Base-by-base conservation (phyloP, 2,329 filamentous ascomycete genomes). In the Byssothecium circinans region DNA sequence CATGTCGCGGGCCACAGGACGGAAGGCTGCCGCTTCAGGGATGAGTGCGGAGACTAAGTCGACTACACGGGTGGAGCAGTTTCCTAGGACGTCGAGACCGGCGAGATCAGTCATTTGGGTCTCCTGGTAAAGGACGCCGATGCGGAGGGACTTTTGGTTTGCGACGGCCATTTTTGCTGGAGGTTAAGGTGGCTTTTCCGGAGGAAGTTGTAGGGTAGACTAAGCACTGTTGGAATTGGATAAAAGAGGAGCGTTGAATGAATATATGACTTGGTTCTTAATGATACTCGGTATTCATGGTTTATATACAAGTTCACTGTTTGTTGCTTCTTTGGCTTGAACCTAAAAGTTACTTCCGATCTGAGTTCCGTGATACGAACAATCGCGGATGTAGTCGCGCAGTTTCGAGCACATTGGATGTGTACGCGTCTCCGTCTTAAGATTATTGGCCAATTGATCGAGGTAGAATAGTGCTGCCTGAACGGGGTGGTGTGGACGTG, bases 81-180 rank as follows among this genome's bases (percentile, higher is more conserved):
- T 71, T 49, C 65, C 71, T 30, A 75, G 45, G 35, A 75, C 54
- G 56, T 75, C 74, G 50, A 74, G 63, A 51, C 70, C 69, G 15
- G 67, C 54, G 34, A 75, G 67, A 56, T 75, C 73, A 42, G 62
- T 56, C 48, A 74, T 60, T 62, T 75, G 74, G 29, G 68, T 65
- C 19, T 59, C 46, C 49, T 75, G 70, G 54, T 69, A 64, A 45
- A 75, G 63, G 34, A 75, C 67, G 48, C 65, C 72, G 54, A 76
- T 64, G 54, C 71, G 71, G 41, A 75, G 61, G 38, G 71, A 41
- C 29, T 51, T 57, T 22, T 38, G 29, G 20, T 41, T 34, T 3
- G 40, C 22, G n/a, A 29, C 34, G 20, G 45, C 14, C 18, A 29
- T 41, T 40, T 7, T 19, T 36, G 17, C 5, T 18, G 10, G 29